Conservation (phyloP, 345 rosid genomes). For the Eutrema heterophyllum region DNA sequence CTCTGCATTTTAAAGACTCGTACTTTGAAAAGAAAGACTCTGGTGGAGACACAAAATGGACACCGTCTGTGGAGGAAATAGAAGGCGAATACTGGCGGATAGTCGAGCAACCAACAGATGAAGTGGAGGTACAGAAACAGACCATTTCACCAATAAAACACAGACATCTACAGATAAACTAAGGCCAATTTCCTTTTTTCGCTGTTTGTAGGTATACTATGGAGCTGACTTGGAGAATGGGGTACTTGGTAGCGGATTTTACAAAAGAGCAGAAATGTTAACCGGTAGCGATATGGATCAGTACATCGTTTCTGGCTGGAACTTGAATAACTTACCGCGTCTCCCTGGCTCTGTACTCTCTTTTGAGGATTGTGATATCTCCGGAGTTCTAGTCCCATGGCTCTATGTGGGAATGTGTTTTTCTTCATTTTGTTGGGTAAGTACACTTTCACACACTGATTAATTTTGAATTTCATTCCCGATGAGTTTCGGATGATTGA, state of each 20-base stretch:
- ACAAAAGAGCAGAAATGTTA: conserved; percentile 41
- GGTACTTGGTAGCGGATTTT: conserved; percentile 88
- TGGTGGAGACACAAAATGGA: conserved; percentile 31
- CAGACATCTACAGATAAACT: not conserved
- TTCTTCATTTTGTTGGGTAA: conserved; percentile 97
- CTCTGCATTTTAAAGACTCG: conserved; percentile 54
- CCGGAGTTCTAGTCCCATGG: conserved; percentile 98
- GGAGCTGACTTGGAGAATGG: conserved; percentile 97
- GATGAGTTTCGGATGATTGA: not conserved
- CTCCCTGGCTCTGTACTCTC: conserved; percentile 83
- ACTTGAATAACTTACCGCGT: conserved; percentile 88
- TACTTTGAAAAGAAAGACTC: conserved; percentile 55
- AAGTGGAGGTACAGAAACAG: conserved; percentile 68
- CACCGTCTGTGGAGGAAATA: conserved; percentile 65
- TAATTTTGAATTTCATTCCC: not conserved
- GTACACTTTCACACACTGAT: conserved; percentile 9
- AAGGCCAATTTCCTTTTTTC: not conserved
- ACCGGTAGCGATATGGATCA: conserved; percentile 41
- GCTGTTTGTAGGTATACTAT: conserved; percentile 62
- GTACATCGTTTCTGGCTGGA: conserved; percentile 83
- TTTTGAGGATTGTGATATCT: conserved; percentile 87
- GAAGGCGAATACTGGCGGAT: conserved; percentile 99
- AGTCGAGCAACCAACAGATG: conserved; percentile 81
- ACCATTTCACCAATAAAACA: not conserved
- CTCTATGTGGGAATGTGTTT: conserved; percentile 96